A percentile compares a stretch with the other conserved stretches of the same genome.
phyloP scores from a whole-genome alignment of 179 eudicot species.

The Drosera spatulata region DNA sequence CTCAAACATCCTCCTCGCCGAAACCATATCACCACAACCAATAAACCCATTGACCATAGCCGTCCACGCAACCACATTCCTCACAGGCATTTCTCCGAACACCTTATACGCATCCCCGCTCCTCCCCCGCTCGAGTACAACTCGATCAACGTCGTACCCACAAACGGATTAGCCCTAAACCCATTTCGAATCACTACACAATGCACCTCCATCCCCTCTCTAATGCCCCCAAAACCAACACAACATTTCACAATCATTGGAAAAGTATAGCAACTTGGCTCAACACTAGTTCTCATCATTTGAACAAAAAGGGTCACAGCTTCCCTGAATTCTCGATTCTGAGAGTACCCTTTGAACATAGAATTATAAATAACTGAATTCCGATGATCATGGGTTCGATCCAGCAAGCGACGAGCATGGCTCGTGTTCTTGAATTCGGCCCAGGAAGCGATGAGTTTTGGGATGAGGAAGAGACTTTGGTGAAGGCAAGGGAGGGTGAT shows the following conservation, averaged over 20 bases:
- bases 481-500: slow-evolving; percentile 29
- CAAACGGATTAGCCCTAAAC: slow-evolving; percentile 44
- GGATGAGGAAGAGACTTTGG: slow-evolving; percentile 27
- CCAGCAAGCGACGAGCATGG: slow-evolving; percentile 47
- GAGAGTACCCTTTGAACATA: slow-evolving; percentile 55
- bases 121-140: slow-evolving; percentile 34
- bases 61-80: slow-evolving; percentile 68
- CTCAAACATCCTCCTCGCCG: slow-evolving; percentile 47
- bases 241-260: slow-evolving; percentile 72
- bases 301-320: slow-evolving; percentile 33
- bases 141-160: slow-evolving; percentile 70
- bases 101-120: slow-evolving; percentile 38
- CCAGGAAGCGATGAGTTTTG: slow-evolving; percentile 28
- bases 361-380: slow-evolving; percentile 39
- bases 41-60: slow-evolving; percentile 49
- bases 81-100: slow-evolving; percentile 46
- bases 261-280: slow-evolving; percentile 49
- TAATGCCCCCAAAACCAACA: slow-evolving; percentile 27
- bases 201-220: slow-evolving; percentile 48
- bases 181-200: slow-evolving; percentile 41
- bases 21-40: slow-evolving; percentile 20
- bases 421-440: slow-evolving; percentile 21
- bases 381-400: slow-evolving; percentile 31
- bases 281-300: slow-evolving; percentile 35
- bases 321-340: slow-evolving; percentile 23